Conservation (phyloP, 345 rosid genomes). For the Aegle marmelos region DNA sequence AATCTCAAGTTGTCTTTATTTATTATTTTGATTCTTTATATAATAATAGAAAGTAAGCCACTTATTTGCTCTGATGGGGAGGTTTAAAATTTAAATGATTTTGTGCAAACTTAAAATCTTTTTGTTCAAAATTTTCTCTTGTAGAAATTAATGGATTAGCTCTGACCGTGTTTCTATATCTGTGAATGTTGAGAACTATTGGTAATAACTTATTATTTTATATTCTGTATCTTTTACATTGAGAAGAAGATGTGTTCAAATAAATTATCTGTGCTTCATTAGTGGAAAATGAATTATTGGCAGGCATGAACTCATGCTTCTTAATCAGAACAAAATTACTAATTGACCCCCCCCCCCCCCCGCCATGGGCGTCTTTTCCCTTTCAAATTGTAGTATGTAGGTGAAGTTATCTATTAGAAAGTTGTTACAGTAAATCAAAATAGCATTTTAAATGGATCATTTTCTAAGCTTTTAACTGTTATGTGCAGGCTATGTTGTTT, state of each 20-base stretch:
- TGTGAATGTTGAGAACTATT: not conserved
- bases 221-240: not conserved
- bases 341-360: not conserved
- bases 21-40: not conserved
- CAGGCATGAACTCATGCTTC: no score
- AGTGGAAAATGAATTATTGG: not conserved
- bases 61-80: not conserved
- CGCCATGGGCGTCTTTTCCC: not conserved
- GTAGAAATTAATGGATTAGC: not conserved
- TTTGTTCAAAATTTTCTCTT: not conserved
- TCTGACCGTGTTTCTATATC: not conserved
- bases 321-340: not conserved
- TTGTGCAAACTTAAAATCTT: not conserved
- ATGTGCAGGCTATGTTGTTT: slow-evolving; percentile 79
- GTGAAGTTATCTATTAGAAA: not conserved
- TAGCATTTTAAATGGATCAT: not conserved
- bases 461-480: slow-evolving; percentile 1
- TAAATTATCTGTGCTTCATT: no score
- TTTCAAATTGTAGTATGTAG: not conserved
- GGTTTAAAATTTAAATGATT: not conserved
- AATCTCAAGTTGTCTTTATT: not conserved
- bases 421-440: not conserved
- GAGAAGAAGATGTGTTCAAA: not conserved
- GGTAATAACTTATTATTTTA: not conserved
- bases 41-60: not conserved